phyloP scores from a whole-genome alignment of 2,329 filamentous ascomycete species.

The Parastagonospora avenae region DNA sequence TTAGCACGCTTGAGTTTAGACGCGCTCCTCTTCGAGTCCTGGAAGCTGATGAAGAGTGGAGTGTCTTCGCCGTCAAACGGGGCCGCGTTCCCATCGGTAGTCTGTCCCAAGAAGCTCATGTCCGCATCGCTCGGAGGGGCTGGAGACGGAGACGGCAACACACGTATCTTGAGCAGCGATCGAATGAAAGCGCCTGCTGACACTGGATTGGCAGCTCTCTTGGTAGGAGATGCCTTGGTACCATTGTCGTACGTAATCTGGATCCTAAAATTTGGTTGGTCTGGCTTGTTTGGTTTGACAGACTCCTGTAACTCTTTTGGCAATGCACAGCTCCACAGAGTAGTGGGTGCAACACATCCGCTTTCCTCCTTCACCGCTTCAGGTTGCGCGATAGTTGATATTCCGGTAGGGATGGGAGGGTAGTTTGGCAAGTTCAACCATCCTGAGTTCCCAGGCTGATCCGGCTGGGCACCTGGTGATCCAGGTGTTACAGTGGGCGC shows the following conservation, averaged over 20 bases:
- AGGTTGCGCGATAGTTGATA: slow-evolving; percentile 77
- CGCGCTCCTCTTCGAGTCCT: slow-evolving; percentile 48
- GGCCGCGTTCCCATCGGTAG: slow-evolving; percentile 74
- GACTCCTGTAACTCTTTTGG: slow-evolving; percentile 76
- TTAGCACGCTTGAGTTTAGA: slow-evolving; percentile 45
- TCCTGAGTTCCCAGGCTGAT: slow-evolving; percentile 40
- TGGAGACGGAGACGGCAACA: slow-evolving; percentile 56
- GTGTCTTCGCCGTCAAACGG: slow-evolving; percentile 84
- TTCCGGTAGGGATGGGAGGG: slow-evolving; percentile 83
- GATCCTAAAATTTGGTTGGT: slow-evolving; percentile 79
- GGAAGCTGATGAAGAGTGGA: slow-evolving; percentile 83
- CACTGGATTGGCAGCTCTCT: slow-evolving; percentile 67
- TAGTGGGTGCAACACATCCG: slow-evolving; percentile 72
- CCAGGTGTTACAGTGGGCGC: slow-evolving; percentile 17
- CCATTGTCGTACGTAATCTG: slow-evolving; percentile 69
- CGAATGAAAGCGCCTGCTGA: slow-evolving; percentile 43
- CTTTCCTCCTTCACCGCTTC: slow-evolving; percentile 67
- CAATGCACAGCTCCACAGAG: slow-evolving; percentile 84
- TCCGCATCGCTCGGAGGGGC: slow-evolving; percentile 68
- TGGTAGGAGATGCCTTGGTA: slow-evolving; percentile 41
- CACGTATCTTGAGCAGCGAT: slow-evolving; percentile 35
- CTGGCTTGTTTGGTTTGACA: slow-evolving; percentile 65
- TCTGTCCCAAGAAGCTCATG: slow-evolving; percentile 81
- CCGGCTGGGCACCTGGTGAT: slow-evolving; percentile 19
- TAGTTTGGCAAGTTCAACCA: slow-evolving; percentile 89